Percentiles rank a stretch among this genome's conserved stretches.
These are phyloP conservation scores for Amphichorda felina DNA, from an alignment of 2,329 filamentous ascomycete species.

Conservation along the genomic window DNA sequence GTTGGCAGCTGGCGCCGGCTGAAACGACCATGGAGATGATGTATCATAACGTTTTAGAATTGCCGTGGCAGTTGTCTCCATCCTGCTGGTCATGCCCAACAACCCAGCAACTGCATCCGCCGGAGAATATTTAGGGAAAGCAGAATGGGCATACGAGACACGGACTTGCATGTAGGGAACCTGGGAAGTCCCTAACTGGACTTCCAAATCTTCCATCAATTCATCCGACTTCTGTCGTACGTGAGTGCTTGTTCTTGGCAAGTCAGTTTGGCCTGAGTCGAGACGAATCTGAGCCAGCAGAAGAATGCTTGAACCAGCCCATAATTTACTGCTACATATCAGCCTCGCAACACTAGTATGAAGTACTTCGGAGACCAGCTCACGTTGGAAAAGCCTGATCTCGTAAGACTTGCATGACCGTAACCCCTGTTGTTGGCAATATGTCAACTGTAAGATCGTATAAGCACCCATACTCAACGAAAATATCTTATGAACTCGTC, in stretches of 20 bases:
- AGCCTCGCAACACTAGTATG: slow-evolving; percentile 5
- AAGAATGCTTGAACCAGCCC: slow-evolving; percentile 30
- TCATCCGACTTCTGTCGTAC: slow-evolving; percentile 34
- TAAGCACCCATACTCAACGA: slow-evolving; percentile 32
- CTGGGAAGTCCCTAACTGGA: slow-evolving; percentile 35
- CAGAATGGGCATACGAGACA: slow-evolving; percentile 44
- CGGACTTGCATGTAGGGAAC: slow-evolving; percentile 38
- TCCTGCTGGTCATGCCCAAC: slow-evolving; percentile 28
- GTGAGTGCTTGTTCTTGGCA: slow-evolving; percentile 9
- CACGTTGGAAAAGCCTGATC: slow-evolving; percentile 30
- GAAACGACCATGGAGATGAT: slow-evolving; percentile 39
- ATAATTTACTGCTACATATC: slow-evolving; percentile 22
- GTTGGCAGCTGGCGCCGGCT: slow-evolving; percentile 19
- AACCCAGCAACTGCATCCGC: slow-evolving; percentile 16
- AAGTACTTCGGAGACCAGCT: neutral
- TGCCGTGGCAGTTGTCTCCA: slow-evolving; percentile 41
- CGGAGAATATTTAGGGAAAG: slow-evolving; percentile 27
- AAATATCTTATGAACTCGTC: slow-evolving; percentile 12
- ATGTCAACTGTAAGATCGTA: slow-evolving; percentile 36
- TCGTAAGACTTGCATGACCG: slow-evolving; percentile 33
- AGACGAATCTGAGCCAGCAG: slow-evolving; percentile 35
- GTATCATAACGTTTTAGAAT: slow-evolving; percentile 35
- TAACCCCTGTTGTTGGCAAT: slow-evolving; percentile 24
- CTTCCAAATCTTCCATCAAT: slow-evolving; percentile 46
- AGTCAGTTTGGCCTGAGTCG: slow-evolving; percentile 6